phyloP scores from a whole-genome alignment of 2,329 filamentous ascomycete species.

The Lojkania enalia region DNA sequence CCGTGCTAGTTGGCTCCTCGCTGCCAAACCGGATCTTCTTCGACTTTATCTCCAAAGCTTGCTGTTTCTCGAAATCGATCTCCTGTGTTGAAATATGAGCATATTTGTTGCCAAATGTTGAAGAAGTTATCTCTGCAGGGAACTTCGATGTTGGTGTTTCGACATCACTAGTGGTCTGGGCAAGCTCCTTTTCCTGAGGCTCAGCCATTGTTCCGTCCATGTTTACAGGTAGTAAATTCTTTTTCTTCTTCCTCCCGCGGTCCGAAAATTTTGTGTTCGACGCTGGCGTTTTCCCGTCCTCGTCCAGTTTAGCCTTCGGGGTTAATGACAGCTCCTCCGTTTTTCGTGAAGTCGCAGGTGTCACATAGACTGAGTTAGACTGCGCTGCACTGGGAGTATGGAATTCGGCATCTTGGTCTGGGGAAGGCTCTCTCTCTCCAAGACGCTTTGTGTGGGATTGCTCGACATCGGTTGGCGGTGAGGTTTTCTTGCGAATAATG shows the following conservation, averaged over 20 bases:
- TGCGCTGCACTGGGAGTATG: constrained; percentile 24
- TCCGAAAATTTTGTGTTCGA: too few relatives aligned
- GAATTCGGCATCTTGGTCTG: too few relatives aligned
- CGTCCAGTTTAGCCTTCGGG: too few relatives aligned
- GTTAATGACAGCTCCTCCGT: constrained; percentile 28
- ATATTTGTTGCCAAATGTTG: constrained; percentile 31
- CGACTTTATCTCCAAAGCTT: constrained; percentile 13
- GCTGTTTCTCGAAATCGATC: constrained; percentile 1
- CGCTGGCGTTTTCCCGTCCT: too few relatives aligned
- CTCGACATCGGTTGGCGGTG: background rate
- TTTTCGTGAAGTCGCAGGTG: constrained; percentile 25
- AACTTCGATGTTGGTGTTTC: background rate
- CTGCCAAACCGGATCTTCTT: constrained; percentile 40
- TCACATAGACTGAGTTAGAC: constrained; percentile 27
- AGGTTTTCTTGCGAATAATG: background rate
- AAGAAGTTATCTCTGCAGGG: constrained; percentile 31
- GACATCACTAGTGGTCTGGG: too few relatives aligned
- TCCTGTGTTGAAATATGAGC: constrained; percentile 23
- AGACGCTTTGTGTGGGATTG: too few relatives aligned
- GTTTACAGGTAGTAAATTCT: too few relatives aligned
- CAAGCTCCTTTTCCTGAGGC: too few relatives aligned
- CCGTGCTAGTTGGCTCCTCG: constrained; percentile 32
- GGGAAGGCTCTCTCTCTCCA: too few relatives aligned
- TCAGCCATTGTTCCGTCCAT: too few relatives aligned
- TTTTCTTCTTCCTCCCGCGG: too few relatives aligned